Conservation (phyloP, 2,329 filamentous ascomycete genomes). For the Lecanosticta acicola region DNA sequence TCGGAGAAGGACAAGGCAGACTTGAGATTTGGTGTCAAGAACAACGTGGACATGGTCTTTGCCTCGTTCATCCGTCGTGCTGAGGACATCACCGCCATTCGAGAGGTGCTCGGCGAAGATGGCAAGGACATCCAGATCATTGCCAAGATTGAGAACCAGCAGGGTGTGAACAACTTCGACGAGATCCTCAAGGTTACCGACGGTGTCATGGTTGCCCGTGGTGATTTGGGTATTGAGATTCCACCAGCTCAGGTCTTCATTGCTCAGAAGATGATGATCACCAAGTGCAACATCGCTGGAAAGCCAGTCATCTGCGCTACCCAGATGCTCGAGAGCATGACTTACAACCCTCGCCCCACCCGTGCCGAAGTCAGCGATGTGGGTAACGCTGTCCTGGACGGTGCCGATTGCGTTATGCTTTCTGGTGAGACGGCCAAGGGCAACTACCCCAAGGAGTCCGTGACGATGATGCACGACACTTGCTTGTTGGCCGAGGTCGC, state of each 20-base stretch:
- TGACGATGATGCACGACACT: constrained; percentile 96
- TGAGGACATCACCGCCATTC: constrained; percentile 89
- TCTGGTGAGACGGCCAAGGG: constrained; percentile 99
- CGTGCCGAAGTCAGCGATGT: constrained; percentile 98
- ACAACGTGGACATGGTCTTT: constrained; percentile 98
- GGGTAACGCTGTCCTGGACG: constrained; percentile 94
- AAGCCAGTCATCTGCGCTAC: constrained; percentile 99
- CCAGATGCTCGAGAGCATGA: constrained; percentile 99
- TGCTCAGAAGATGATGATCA: constrained; percentile 99
- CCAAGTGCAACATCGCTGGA: constrained; percentile 98
- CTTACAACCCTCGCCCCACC: constrained; percentile 97
- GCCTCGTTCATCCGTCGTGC: constrained; percentile 95
- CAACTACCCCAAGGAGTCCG: constrained; percentile 83
- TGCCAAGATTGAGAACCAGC: constrained; percentile 99
- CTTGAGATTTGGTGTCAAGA: constrained; percentile 93
- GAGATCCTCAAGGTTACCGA: constrained; percentile 95
- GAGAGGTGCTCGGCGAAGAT: constrained; percentile 80
- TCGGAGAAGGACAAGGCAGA: constrained; percentile 98
- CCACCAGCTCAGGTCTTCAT: constrained; percentile 97
- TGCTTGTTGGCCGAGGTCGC: constrained; percentile 95
- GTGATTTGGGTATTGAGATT: constrained; percentile 97
- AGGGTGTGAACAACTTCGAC: constrained; percentile 98
- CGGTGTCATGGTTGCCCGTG: constrained; percentile 99
- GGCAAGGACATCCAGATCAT: constrained; percentile 99
- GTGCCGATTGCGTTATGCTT: constrained; percentile 99